These are phyloP conservation scores for Chlorophyllum brunneum DNA, from an alignment of 768 basidiomycete genomes.

Conservation along the genomic window DNA sequence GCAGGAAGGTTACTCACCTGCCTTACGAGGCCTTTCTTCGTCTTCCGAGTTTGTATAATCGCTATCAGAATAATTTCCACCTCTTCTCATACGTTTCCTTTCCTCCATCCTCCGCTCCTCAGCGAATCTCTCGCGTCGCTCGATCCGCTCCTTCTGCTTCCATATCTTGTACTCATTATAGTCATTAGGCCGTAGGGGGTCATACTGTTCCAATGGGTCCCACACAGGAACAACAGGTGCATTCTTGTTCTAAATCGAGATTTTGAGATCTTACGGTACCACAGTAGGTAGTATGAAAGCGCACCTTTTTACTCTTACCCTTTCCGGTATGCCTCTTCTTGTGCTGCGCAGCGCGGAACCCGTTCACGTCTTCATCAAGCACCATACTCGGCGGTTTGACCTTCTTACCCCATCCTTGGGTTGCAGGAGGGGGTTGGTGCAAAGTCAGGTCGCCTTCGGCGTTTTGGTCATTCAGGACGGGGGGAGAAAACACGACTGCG, in stretches of 20 bases:
- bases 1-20: constrained; percentile 44
- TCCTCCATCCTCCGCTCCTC: constrained; percentile 58
- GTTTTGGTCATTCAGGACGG: constrained; percentile 45
- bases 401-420: constrained; percentile 81
- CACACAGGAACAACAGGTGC: constrained; percentile 50
- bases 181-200: constrained; percentile 81
- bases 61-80: constrained; percentile 63
- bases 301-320: constrained; percentile 65
- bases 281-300: constrained; percentile 3
- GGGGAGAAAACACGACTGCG: constrained; percentile 70
- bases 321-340: constrained; percentile 47
- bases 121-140: constrained; percentile 61
- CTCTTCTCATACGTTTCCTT: constrained; percentile 52
- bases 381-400: constrained; percentile 90
- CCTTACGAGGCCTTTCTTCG: constrained; percentile 61
- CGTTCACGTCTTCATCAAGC: constrained; percentile 85
- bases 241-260: constrained; percentile 51
- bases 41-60: constrained; percentile 63
- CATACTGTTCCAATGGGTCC: constrained; percentile 81
- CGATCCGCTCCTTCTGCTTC: constrained; percentile 73
- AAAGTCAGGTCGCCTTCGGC: constrained; percentile 18
- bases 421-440: constrained; percentile 26
- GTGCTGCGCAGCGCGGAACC: constrained; percentile 60
- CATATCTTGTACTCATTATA: constrained; percentile 85
- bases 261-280: background rate